Base-by-base conservation (phyloP, 306 rosid species). In the Quercus ilex region DNA sequence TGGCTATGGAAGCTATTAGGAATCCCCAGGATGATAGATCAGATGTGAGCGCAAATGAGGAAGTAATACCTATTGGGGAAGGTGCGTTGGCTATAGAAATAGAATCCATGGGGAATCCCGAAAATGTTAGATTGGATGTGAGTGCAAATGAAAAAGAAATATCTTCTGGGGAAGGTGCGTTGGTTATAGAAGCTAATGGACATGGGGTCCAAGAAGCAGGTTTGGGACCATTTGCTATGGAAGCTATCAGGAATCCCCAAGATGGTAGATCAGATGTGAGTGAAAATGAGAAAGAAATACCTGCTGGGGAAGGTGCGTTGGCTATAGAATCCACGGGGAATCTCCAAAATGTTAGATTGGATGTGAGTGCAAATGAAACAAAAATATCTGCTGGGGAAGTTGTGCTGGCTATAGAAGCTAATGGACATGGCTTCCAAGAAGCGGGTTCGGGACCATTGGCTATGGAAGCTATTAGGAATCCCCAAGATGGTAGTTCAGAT, bases 331-430 rank as follows among this genome's bases (percentile, higher is more conserved):
- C 63, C 52, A 26, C 38, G 57, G 67, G 74, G 59, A 83, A 63
- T 58, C 11, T 64, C 49, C 88, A 81, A 30, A 38, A 78, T 35
- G 86, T 65, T 53, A 52, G 31, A 31, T 33, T 74, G 12, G 58
- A 73, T 78, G 64, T 35, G 64, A 28, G 21, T 75, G 79, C 13
- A 76, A 80, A 12, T 3, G 86, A 79, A 65, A 83, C 73, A 63
- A 86, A 77, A 57, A 49, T 70, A 9, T 77, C 51, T 62, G 79
- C 69, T 23, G 78, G 26, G 68, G 91, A 88, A n/a, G 75, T 17
- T 46, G 71, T 77, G 41, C 30, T 69, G 59, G 74, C 67, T 74
- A 41, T 41, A 41, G 46, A 41, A 41, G 46, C 3, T 41, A 41
- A 41, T 41, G 46, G 46, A 41, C 46, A 62, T 53, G 30, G 70